Evolutionary conservation across 805 yeast genomes (phyloP).

Genomic region (Zygosaccharomyces gambellarensis): DNA sequence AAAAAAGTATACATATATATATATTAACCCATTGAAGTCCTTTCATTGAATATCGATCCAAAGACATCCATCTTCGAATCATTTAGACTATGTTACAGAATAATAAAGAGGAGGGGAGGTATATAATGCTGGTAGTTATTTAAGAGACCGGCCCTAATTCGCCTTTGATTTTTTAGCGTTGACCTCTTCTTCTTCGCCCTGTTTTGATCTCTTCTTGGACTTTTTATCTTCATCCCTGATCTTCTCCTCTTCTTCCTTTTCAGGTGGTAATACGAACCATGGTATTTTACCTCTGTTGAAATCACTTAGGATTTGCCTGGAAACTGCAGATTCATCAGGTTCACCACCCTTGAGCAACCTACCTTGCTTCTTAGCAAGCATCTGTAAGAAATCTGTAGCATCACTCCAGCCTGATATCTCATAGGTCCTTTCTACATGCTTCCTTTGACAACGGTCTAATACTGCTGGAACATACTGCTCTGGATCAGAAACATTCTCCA

Average conservation of each 20-base stretch:
- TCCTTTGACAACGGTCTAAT: slow-evolving; percentile 75
- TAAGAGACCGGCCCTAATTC: slow-evolving; percentile 7
- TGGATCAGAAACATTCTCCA: slow-evolving; percentile 93
- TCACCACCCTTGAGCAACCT: slow-evolving; percentile 94
- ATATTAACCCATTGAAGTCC: not conserved
- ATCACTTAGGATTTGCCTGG: slow-evolving; percentile 86
- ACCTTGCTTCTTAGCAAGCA: slow-evolving; percentile 89
- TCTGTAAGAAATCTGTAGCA: slow-evolving; percentile 77
- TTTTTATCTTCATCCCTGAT: slow-evolving; percentile 26
- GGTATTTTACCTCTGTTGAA: slow-evolving; percentile 97
- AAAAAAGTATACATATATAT: not conserved
- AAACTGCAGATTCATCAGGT: slow-evolving; percentile 90
- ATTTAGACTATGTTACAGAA: not conserved
- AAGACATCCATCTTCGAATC: not conserved
- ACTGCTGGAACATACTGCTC: slow-evolving; percentile 92
- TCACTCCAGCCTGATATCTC: slow-evolving; percentile 87
- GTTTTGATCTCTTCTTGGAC: slow-evolving; percentile 27
- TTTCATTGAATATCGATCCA: not conserved
- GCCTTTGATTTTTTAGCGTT: slow-evolving; percentile 11
- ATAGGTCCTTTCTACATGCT: slow-evolving; percentile 92
- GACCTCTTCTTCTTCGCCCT: slow-evolving; percentile 12
- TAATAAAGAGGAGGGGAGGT: slow-evolving; percentile 6
- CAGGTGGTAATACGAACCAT: slow-evolving; percentile 95
- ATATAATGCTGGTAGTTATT: slow-evolving; percentile 16
- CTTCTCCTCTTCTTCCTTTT: slow-evolving; percentile 54